These are phyloP conservation scores for Draba incana DNA, from an alignment of 345 rosid genomes.

Conservation along the genomic window DNA sequence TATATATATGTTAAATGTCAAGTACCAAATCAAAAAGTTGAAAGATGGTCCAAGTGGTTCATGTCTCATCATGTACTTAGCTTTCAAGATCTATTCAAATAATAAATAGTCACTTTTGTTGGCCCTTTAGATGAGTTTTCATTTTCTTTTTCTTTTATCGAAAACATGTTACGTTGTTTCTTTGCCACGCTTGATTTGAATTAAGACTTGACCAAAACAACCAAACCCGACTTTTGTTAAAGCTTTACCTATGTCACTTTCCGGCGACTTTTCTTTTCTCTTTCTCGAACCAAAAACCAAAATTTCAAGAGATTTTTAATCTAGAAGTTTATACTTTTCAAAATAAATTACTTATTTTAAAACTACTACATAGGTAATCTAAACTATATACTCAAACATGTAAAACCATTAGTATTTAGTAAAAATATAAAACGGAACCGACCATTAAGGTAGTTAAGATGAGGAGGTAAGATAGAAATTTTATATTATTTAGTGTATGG, in stretches of 20 bases:
- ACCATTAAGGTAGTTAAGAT: no score
- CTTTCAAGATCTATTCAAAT: constrained; percentile 29
- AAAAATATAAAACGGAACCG: constrained; percentile 2
- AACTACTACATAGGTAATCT: background rate
- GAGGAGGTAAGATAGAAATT: no score
- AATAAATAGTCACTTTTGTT: constrained; percentile 21
- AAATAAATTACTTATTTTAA: background rate
- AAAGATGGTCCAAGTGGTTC: constrained; percentile 32
- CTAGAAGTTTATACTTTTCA: background rate
- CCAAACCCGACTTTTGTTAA: constrained; percentile 39
- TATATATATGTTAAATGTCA: background rate
- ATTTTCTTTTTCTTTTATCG: constrained; percentile 8
- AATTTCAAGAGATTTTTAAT: background rate
- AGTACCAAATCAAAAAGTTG: background rate
- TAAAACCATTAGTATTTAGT: constrained; percentile 8
- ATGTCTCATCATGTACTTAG: constrained; percentile 21
- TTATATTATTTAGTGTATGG: no score
- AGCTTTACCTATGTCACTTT: constrained; percentile 38
- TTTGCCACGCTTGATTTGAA: constrained; percentile 44
- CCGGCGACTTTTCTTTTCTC: constrained; percentile 32
- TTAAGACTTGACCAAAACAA: constrained; percentile 35
- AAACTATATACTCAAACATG: constrained; percentile 6
- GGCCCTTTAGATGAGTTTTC: constrained; percentile 2
- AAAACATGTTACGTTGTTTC: constrained; percentile 35
- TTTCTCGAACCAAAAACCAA: constrained; percentile 6